Percentiles rank a stretch among this genome's conserved stretches.
Conservation (phyloP, 352 stramenopile genomes). For the Globisporangium nagaii region DNA sequence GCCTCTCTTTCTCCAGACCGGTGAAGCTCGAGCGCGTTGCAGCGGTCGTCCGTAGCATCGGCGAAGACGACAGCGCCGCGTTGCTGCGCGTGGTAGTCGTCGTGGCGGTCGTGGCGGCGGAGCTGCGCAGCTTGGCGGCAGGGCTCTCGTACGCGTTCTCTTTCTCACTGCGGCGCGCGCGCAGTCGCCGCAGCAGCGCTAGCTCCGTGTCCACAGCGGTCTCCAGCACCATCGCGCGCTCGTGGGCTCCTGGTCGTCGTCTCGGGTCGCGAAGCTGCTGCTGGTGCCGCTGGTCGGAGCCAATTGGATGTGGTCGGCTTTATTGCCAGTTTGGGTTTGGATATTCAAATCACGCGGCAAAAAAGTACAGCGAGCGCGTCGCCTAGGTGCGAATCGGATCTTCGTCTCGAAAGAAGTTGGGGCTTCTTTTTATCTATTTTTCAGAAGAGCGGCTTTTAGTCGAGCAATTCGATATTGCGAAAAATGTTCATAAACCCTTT, state of each 20-base stretch:
- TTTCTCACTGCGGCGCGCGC: conserved; percentile 14
- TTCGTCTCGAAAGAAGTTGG: too few relatives aligned
- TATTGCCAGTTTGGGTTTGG: conserved; percentile 4
- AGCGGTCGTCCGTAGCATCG: background rate
- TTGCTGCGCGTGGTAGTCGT: background rate
- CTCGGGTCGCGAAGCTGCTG: background rate
- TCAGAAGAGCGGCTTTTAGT: too few relatives aligned
- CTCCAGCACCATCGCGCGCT: conserved; percentile 8
- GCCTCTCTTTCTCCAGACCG: background rate
- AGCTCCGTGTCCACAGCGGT: conserved; percentile 8
- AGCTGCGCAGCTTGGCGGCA: conserved; percentile 6
- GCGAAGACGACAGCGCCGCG: background rate
- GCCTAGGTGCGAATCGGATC: conserved; percentile 1
- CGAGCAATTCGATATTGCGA: too few relatives aligned
- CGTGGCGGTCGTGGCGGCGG: conserved; percentile 2
- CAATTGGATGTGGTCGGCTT: background rate
- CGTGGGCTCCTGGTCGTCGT: background rate
- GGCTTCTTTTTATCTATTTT: too few relatives aligned
- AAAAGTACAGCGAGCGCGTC: conserved; percentile 1
- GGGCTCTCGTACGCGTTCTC: conserved; percentile 15
- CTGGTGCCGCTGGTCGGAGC: background rate
- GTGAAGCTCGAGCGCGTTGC: background rate
- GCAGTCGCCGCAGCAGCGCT: conserved; percentile 12
- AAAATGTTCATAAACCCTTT: too few relatives aligned
- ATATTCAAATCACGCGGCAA: conserved; percentile 14